phyloP scores from a whole-genome alignment of 371 early-diverging fungal genomes.

The Conidiobolus incongruus region DNA sequence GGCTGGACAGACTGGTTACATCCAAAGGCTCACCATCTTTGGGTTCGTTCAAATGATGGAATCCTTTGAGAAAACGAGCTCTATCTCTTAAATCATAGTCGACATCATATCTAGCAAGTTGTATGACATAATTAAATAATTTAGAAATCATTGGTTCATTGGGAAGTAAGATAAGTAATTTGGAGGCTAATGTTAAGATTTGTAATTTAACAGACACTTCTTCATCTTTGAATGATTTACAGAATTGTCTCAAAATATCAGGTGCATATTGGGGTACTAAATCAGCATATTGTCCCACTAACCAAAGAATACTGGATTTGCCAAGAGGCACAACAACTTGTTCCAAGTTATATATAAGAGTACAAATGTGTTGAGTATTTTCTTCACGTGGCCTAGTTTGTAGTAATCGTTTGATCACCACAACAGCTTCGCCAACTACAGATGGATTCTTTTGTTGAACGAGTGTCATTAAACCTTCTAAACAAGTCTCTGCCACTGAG shows the following conservation, averaged over 20 bases:
- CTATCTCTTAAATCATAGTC: conserved; percentile 81
- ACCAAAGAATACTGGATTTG: conserved; percentile 61
- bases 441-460: conserved; percentile 41
- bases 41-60: conserved; percentile 9
- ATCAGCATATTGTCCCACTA: conserved; percentile 52
- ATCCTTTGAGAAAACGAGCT: conserved; percentile 51
- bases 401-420: conserved; percentile 46
- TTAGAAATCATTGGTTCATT: conserved; percentile 15
- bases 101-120: conserved; percentile 70
- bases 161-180: conserved; percentile 27
- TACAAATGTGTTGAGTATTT: conserved; percentile 20
- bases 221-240: conserved; percentile 47
- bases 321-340: conserved; percentile 35
- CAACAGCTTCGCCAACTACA: conserved; percentile 54
- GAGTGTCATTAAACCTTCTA: conserved; percentile 34
- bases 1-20: neutral
- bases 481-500: conserved; percentile 27
- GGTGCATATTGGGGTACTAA: conserved; percentile 38
- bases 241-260: conserved; percentile 56
- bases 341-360: conserved; percentile 36
- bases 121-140: conserved; percentile 46
- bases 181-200: conserved; percentile 53
- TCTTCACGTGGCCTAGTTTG: conserved; percentile 27
- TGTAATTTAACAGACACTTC: conserved; percentile 43
- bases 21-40: conserved; percentile 4